These are phyloP conservation scores for Pachyrhizus erosus DNA, from an alignment of 306 rosid species.

Conservation along the genomic window DNA sequence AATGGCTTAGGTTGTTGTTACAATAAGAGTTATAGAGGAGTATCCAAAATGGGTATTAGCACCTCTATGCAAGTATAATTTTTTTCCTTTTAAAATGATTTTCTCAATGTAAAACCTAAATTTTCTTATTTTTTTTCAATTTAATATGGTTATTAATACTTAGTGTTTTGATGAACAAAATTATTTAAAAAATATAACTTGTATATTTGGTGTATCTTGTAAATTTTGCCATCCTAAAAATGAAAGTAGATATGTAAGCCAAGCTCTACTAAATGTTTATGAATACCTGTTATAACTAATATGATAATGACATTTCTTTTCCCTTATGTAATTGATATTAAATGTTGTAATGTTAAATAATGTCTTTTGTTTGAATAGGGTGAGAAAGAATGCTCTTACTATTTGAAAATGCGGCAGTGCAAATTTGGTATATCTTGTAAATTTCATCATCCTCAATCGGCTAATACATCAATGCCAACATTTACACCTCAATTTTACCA, in stretches of 20 bases:
- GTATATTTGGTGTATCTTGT: conserved; percentile 95
- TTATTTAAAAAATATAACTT: conserved; percentile 87
- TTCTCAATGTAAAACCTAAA: conserved; percentile 15
- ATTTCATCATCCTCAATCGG: conserved; percentile 92
- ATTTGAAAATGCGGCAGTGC: conserved; percentile 99
- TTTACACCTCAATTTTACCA: conserved; percentile 95
- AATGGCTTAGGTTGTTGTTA: conserved; percentile 72
- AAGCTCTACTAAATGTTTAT: conserved; percentile 77
- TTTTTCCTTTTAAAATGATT: background rate
- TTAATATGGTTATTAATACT: conserved; percentile 10
- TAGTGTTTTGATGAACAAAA: conserved; percentile 57
- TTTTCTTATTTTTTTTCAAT: background rate
- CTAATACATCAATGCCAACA: conserved; percentile 67
- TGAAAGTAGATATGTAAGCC: conserved; percentile 79
- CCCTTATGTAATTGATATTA: background rate
- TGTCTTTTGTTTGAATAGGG: conserved; percentile 62
- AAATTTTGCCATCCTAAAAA: conserved; percentile 90
- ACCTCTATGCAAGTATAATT: conserved; percentile 78
- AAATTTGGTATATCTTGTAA: conserved; percentile 93
- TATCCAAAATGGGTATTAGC: conserved; percentile 89
- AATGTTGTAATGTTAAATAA: conserved; percentile 27
- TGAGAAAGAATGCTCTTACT: conserved; percentile 95
- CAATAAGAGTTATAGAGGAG: conserved; percentile 95
- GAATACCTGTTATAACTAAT: conserved; percentile 92
- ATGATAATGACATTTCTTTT: conserved; percentile 25